Evolutionary conservation across 2,329 filamentous ascomycete species (phyloP).

Genomic region (Cercospora sojina): DNA sequence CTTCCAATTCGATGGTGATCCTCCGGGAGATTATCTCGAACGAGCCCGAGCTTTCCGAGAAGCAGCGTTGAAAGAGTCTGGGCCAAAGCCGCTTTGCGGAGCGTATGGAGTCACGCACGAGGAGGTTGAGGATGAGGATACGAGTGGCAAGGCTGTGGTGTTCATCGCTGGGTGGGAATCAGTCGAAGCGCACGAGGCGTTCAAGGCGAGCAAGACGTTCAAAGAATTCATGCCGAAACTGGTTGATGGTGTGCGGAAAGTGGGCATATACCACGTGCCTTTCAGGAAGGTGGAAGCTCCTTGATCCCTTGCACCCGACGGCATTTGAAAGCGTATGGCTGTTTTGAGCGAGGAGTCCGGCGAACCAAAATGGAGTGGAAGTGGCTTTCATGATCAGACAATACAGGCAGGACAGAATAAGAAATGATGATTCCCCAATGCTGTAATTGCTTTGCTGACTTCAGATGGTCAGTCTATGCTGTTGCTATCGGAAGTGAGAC

Average conservation of each 20-base stretch:
- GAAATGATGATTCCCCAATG: background rate
- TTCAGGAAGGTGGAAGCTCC: background rate
- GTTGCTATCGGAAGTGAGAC: background rate
- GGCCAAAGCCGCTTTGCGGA: background rate
- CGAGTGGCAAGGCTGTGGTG: conserved; percentile 15
- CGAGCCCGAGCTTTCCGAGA: background rate
- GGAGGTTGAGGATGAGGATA: conserved; percentile 15
- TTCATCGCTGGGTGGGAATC: conserved; percentile 18
- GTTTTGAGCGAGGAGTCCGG: background rate
- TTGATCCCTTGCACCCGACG: background rate
- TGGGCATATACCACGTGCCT: background rate
- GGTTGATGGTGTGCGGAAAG: conserved; percentile 7
- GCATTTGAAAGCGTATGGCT: background rate
- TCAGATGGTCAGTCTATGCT: background rate
- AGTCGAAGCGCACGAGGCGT: conserved; percentile 14
- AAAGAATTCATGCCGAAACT: conserved; percentile 11
- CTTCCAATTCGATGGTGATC: conserved; percentile 17
- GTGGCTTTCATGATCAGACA: background rate
- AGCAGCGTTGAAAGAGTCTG: background rate
- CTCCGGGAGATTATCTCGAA: conserved; percentile 9
- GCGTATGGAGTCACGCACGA: conserved; percentile 19
- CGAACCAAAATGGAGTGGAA: background rate
- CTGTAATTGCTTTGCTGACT: background rate
- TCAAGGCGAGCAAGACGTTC: conserved; percentile 10
- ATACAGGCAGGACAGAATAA: background rate